phyloP scores from a whole-genome alignment of 768 basidiomycete genomes.

The Boletus vermiculosoides region DNA sequence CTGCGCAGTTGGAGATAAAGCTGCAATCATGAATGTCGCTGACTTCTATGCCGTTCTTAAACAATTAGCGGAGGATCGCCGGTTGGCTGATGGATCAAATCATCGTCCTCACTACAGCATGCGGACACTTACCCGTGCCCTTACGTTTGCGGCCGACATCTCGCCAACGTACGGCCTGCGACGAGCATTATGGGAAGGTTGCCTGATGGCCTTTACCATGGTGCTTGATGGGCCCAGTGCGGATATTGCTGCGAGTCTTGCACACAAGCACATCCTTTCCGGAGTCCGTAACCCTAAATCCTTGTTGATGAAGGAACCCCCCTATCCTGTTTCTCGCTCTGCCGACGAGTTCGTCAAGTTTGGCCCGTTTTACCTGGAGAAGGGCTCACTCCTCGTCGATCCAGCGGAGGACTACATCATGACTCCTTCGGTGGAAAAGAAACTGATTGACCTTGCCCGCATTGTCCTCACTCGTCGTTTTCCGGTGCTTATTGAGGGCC shows the following conservation, averaged over 20 bases:
- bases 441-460: slow-evolving; percentile 91
- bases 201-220: slow-evolving; percentile 98
- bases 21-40: slow-evolving; percentile 84
- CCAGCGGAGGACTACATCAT: slow-evolving; percentile 82
- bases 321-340: slow-evolving; percentile 44
- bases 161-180: slow-evolving; percentile 75
- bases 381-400: slow-evolving; percentile 66
- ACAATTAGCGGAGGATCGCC: slow-evolving; percentile 63
- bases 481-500: slow-evolving; percentile 96
- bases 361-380: slow-evolving; percentile 88
- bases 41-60: slow-evolving; percentile 89
- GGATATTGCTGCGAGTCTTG: slow-evolving; percentile 60
- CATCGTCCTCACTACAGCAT: slow-evolving; percentile 94
- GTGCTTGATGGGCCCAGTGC: slow-evolving; percentile 75
- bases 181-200: slow-evolving; percentile 92
- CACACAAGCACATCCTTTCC: slow-evolving; percentile 73
- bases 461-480: slow-evolving; percentile 87
- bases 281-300: slow-evolving; percentile 80
- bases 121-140: slow-evolving; percentile 88
- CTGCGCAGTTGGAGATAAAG: slow-evolving; percentile 79
- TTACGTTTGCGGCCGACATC: slow-evolving; percentile 87
- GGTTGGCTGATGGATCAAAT: slow-evolving; percentile 91
- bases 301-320: slow-evolving; percentile 67
- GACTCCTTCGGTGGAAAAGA: slow-evolving; percentile 92
- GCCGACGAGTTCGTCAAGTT: slow-evolving; percentile 70